A percentile compares a stretch with the other conserved stretches of the same genome.
phyloP scores from a whole-genome alignment of 768 basidiomycete species.

The Hygrophorus pudorinus region DNA sequence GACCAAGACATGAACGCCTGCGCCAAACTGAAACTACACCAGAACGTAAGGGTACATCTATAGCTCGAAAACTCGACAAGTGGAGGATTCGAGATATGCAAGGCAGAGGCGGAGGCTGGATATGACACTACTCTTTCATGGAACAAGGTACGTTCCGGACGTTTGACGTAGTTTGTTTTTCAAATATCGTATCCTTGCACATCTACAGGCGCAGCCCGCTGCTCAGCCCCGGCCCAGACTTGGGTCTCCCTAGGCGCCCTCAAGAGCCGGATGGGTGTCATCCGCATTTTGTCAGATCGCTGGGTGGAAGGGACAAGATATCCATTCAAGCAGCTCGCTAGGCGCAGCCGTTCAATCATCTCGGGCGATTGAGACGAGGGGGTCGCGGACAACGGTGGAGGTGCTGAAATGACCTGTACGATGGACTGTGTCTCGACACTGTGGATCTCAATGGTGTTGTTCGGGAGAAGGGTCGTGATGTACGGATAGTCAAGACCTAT shows the following conservation, averaged over 20 bases:
- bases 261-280: slow-evolving; percentile 25
- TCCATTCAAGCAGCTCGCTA: slow-evolving; percentile 32
- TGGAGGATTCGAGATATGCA: too few relatives aligned
- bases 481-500: slow-evolving; percentile 77
- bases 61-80: too few relatives aligned
- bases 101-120: too few relatives aligned
- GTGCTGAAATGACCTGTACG: slow-evolving; percentile 57
- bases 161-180: too few relatives aligned
- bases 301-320: slow-evolving; percentile 43
- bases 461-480: slow-evolving; percentile 66
- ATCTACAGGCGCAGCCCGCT: too few relatives aligned
- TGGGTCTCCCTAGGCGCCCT: neutral
- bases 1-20: too few relatives aligned
- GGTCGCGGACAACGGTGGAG: slow-evolving; percentile 19
- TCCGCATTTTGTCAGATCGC: slow-evolving; percentile 36
- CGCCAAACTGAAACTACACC: too few relatives aligned
- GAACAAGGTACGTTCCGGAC: too few relatives aligned
- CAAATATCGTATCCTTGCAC: too few relatives aligned
- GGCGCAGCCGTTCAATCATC: slow-evolving; percentile 19
- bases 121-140: too few relatives aligned
- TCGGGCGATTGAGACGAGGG: slow-evolving; percentile 15
- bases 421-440: slow-evolving; percentile 64
- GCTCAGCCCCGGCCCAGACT: too few relatives aligned
- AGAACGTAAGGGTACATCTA: too few relatives aligned
- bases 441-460: slow-evolving; percentile 76